These are phyloP conservation scores for Linum usitatissimum DNA, from an alignment of 345 rosid genomes.

Conservation along the genomic window DNA sequence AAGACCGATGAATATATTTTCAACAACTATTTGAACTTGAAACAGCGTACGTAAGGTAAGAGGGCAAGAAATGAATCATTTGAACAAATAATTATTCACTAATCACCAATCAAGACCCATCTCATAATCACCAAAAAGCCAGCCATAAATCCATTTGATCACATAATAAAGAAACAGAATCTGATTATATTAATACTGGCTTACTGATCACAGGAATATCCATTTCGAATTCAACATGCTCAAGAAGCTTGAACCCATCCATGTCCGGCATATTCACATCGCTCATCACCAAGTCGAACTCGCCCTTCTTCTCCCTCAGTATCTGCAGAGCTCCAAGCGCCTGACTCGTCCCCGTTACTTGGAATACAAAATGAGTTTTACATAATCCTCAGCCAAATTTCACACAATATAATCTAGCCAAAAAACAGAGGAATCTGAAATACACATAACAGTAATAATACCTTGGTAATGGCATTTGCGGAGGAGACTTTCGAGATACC, in stretches of 20 bases:
- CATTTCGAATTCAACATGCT: constrained; percentile 77
- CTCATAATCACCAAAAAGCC: no score
- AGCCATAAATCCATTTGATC: neutral
- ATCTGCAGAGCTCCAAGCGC: constrained; percentile 43
- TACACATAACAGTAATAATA: constrained; percentile 6
- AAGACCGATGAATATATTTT: no score
- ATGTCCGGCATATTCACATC: constrained; percentile 81
- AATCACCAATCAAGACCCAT: no score
- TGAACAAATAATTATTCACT: no score
- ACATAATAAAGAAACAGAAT: neutral
- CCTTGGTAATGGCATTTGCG: constrained; percentile 61
- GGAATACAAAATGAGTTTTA: neutral
- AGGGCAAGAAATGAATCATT: no score
- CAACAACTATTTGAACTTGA: no score
- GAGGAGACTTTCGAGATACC: constrained; percentile 41
- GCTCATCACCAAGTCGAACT: constrained; percentile 57
- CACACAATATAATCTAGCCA: no score
- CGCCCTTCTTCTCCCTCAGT: constrained; percentile 46
- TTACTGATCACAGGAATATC: constrained; percentile 80
- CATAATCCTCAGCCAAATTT: neutral
- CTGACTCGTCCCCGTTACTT: constrained; percentile 56
- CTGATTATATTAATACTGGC: constrained; percentile 6
- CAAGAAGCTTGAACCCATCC: constrained; percentile 76
- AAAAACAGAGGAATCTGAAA: neutral
- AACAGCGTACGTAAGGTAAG: no score